Percentiles rank a stretch among this genome's conserved stretches.
Conservation (phyloP, 768 basidiomycete species). For the Amanita brunnescens region DNA sequence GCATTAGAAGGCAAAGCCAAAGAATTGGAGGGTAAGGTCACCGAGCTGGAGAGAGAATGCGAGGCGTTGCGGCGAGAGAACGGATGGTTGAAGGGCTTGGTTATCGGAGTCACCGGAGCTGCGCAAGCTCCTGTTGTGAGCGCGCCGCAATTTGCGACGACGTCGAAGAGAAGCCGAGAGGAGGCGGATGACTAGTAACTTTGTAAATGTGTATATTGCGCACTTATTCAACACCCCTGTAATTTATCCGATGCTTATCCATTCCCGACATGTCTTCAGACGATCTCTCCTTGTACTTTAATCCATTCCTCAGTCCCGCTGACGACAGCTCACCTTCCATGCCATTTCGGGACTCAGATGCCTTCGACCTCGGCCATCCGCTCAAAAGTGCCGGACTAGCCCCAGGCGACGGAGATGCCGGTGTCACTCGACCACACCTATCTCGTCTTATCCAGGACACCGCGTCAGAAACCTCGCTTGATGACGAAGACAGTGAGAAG, state of each 20-base stretch:
- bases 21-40: slow-evolving; percentile 73
- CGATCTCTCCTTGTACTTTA: background rate
- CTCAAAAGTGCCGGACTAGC: slow-evolving; percentile 10
- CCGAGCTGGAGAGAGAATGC: slow-evolving; percentile 84
- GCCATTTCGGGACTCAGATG: background rate
- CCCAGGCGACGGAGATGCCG: slow-evolving; percentile 15
- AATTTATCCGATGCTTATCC: too few species aligned
- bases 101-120: slow-evolving; percentile 80
- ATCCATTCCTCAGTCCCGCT: background rate
- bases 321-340: background rate
- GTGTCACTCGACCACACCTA: slow-evolving; percentile 32
- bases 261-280: background rate
- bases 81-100: slow-evolving; percentile 85
- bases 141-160: slow-evolving; percentile 10
- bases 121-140: slow-evolving; percentile 30
- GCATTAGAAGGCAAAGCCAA: slow-evolving; percentile 81
- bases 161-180: slow-evolving; percentile 24
- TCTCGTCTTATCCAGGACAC: slow-evolving; percentile 26
- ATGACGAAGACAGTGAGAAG: slow-evolving; percentile 1
- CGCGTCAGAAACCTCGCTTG: slow-evolving; percentile 15
- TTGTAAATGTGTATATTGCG: background rate
- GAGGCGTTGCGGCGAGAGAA: slow-evolving; percentile 85
- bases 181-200: slow-evolving; percentile 11
- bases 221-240: background rate
- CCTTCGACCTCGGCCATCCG: slow-evolving; percentile 9